Conservation (phyloP, 2,329 filamentous ascomycete species). For the Davidsoniella australis region DNA sequence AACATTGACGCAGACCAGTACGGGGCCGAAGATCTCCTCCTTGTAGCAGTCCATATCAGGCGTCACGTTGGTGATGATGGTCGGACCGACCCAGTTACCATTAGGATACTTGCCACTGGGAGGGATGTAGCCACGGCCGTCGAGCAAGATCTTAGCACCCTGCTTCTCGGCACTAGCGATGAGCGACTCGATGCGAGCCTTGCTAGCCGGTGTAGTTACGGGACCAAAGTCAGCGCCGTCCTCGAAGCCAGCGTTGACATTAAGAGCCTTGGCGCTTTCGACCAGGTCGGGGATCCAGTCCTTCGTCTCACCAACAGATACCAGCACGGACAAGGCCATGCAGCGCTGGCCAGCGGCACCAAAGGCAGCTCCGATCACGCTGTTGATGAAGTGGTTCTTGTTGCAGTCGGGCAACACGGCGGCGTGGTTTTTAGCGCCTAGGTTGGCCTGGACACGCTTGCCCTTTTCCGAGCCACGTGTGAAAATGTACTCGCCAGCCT, state of each 20-base stretch:
- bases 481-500: conserved; percentile 80
- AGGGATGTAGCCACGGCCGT: conserved; percentile 59
- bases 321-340: conserved; percentile 71
- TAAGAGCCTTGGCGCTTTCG: conserved; percentile 54
- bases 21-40: conserved; percentile 75
- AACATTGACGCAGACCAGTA: conserved; percentile 65
- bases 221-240: conserved; percentile 63
- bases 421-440: conserved; percentile 80
- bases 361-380: conserved; percentile 68
- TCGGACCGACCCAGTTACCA: conserved; percentile 60
- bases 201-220: conserved; percentile 64
- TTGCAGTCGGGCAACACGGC: conserved; percentile 73
- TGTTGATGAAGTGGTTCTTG: conserved; percentile 78
- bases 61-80: conserved; percentile 67
- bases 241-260: conserved; percentile 69
- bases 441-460: conserved; percentile 75
- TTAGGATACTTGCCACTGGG: conserved; percentile 52
- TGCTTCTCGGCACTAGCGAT: conserved; percentile 65
- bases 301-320: conserved; percentile 73
- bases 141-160: conserved; percentile 66
- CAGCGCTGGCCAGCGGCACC: conserved; percentile 73
- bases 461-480: conserved; percentile 62
- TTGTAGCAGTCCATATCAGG: conserved; percentile 69
- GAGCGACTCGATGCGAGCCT: conserved; percentile 58
- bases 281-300: conserved; percentile 66